These are phyloP conservation scores for Mrakia hoshinonis DNA, from an alignment of 768 basidiomycete genomes.

Conservation along the genomic window DNA sequence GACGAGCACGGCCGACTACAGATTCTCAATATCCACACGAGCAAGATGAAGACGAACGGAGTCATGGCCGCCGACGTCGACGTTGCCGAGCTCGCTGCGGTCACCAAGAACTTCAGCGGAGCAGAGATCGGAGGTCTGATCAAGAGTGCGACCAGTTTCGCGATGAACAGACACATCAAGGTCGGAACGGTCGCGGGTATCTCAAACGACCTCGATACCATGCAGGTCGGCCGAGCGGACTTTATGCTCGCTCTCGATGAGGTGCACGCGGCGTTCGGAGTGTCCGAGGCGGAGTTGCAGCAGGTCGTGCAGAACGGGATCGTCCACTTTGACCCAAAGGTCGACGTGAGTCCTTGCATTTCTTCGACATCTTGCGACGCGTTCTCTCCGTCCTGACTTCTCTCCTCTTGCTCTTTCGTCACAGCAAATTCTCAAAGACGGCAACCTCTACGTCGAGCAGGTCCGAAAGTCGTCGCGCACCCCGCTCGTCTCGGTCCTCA, in stretches of 20 bases:
- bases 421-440: constrained; percentile 77
- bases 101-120: constrained; percentile 95
- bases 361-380: too few relatives aligned
- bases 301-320: constrained; percentile 94
- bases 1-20: constrained; percentile 86
- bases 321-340: constrained; percentile 65
- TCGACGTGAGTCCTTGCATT: constrained; percentile 63
- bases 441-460: constrained; percentile 83
- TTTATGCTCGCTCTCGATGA: constrained; percentile 87
- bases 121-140: constrained; percentile 92
- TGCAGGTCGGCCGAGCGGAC: constrained; percentile 75
- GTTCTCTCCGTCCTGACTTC: neutral
- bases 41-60: constrained; percentile 83
- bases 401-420: neutral
- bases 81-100: constrained; percentile 63
- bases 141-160: constrained; percentile 97
- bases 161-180: constrained; percentile 95
- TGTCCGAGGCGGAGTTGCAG: constrained; percentile 88
- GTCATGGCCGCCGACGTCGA: constrained; percentile 84
- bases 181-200: constrained; percentile 95
- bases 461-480: constrained; percentile 82
- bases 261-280: constrained; percentile 93
- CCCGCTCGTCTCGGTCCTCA: constrained; percentile 77
- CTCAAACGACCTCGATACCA: constrained; percentile 86
- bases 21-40: constrained; percentile 89